phyloP scores from a whole-genome alignment of 2,329 filamentous ascomycete genomes.

The Alternaria novae-zelandiae region DNA sequence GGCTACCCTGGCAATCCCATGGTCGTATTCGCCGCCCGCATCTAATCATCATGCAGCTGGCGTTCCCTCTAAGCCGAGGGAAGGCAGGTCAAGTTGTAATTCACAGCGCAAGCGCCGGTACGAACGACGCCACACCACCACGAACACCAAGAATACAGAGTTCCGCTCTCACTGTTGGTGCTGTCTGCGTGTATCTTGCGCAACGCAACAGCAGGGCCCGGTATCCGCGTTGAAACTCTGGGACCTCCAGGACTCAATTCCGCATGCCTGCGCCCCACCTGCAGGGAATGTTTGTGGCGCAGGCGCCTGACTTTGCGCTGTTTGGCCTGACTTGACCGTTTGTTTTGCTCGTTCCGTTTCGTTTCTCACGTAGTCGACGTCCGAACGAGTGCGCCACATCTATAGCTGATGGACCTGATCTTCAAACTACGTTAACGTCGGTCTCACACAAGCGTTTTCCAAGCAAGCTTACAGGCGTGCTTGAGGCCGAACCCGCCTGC shows the following conservation, averaged over 20 bases:
- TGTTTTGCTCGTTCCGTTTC: background rate
- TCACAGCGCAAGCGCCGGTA: background rate
- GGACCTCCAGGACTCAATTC: background rate
- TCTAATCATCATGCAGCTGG: conserved; percentile 8
- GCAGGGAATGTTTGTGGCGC: background rate
- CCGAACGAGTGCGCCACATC: background rate
- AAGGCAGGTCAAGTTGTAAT: conserved; percentile 5
- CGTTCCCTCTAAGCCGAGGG: background rate
- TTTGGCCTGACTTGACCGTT: background rate
- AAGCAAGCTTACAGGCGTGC: conserved; percentile 18
- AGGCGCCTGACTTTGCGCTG: background rate
- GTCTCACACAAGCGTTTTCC: conserved; percentile 20
- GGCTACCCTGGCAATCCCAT: background rate
- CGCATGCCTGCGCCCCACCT: background rate
- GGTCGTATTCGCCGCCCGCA: conserved; percentile 7
- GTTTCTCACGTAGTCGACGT: background rate
- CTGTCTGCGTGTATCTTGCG: background rate
- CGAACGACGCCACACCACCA: background rate
- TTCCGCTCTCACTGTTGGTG: background rate
- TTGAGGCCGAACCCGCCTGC: background rate
- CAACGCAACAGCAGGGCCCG: background rate
- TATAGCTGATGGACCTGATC: background rate
- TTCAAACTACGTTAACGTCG: background rate
- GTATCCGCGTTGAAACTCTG: background rate
- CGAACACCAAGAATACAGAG: no score